phyloP scores from a whole-genome alignment of 139 green algal species.

The Auxenochlorella pyrenoidosa region DNA sequence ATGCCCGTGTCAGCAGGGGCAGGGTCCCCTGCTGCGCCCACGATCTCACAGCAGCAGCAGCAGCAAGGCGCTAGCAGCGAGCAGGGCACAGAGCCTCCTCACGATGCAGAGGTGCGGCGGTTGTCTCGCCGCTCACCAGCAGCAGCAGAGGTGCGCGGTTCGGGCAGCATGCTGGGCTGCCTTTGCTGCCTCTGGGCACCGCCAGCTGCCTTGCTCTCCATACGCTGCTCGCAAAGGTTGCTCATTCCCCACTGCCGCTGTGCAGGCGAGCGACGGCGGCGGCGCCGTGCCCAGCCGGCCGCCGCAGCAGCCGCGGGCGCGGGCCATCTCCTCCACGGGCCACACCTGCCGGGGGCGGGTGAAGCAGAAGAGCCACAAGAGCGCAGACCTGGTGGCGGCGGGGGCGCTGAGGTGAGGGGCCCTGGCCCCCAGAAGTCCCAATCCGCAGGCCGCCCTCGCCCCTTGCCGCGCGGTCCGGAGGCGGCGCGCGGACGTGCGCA shows the following conservation, averaged over 20 bases:
- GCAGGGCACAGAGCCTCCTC: neutral
- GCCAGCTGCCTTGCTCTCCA: no score
- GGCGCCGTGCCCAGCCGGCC: neutral
- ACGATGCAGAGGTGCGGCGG: neutral
- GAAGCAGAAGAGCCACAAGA: slow-evolving; percentile 83
- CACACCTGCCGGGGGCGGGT: slow-evolving; percentile 84
- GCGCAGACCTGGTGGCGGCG: slow-evolving; percentile 65
- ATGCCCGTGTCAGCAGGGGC: neutral
- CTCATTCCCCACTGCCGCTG: no score
- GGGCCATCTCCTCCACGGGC: slow-evolving; percentile 71
- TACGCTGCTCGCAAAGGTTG: no score
- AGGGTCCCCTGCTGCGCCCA: neutral
- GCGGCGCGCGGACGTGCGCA: no score
- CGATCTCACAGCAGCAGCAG: neutral
- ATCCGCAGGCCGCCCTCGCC: no score
- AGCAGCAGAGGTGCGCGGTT: neutral
- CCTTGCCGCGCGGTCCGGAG: no score
- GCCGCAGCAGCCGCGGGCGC: slow-evolving; percentile 15
- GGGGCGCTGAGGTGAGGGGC: slow-evolving; percentile 55
- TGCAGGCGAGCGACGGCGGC: neutral
- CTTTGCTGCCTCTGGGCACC: neutral
- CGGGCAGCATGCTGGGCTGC: neutral
- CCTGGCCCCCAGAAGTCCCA: no score
- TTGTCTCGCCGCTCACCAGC: neutral
- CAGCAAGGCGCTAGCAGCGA: neutral